Conservation (phyloP, 164 flowering plant species). For the Platanus orientalis region DNA sequence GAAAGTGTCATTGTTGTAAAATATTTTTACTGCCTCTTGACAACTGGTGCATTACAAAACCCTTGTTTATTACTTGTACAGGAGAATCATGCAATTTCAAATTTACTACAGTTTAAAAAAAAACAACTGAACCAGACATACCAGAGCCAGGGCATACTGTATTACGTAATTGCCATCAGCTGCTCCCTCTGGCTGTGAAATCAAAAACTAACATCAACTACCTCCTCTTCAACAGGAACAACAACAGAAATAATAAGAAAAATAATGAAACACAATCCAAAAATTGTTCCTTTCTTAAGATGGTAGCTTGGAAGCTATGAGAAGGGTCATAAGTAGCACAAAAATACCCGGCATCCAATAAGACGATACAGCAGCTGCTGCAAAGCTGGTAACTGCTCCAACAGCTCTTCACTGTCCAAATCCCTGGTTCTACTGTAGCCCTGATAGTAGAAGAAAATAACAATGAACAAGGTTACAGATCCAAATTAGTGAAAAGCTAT, state of each 20-base stretch:
- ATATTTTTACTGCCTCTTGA: no score
- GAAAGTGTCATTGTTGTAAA: no score
- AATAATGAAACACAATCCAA: constrained; percentile 6
- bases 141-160: constrained; percentile 95
- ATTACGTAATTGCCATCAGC: constrained; percentile 77
- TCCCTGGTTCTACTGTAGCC: constrained; percentile 92
- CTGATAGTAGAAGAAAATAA: constrained; percentile 32
- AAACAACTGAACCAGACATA: constrained; percentile 24
- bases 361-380: constrained; percentile 93
- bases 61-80: no score
- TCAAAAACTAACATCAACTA: constrained; percentile 9
- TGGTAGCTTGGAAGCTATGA: no score
- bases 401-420: constrained; percentile 70
- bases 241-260: not conserved
- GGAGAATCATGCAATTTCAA: no score
- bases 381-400: constrained; percentile 94
- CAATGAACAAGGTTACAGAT: not conserved
- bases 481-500: not conserved
- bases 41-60: no score
- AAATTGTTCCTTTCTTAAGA: no score
- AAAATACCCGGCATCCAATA: constrained; percentile 85
- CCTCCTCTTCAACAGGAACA: not conserved
- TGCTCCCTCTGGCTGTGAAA: constrained; percentile 96
- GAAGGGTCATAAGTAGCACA: no score
- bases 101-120: no score